phyloP scores from a whole-genome alignment of 306 rosid genomes.

The Spatholobus suberectus region DNA sequence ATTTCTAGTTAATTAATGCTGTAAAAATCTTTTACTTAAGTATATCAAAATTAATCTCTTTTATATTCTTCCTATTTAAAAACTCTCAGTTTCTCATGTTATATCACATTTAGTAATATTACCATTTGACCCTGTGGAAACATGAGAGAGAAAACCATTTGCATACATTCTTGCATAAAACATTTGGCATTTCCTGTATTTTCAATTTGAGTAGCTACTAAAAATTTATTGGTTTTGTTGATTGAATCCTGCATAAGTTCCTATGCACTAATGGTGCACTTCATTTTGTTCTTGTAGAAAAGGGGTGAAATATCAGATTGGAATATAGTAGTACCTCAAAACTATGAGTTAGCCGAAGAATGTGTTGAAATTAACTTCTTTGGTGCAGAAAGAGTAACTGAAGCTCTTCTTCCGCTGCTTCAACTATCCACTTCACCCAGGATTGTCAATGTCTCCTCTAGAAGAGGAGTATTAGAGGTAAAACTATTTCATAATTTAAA shows the following conservation, averaged over 20 bases:
- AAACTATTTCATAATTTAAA: not conserved
- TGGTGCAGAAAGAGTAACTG: constrained; percentile 59
- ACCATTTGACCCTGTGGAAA: no score
- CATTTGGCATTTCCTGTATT: not conserved
- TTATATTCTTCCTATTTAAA: no score
- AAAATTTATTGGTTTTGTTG: not conserved
- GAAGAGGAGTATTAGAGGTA: constrained; percentile 44
- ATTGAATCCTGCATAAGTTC: not conserved
- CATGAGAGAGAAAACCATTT: no score
- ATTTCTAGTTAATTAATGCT: no score
- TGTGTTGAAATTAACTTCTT: constrained; percentile 59
- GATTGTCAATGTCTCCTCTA: constrained; percentile 61
- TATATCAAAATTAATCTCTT: no score
- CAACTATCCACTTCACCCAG: constrained; percentile 62
- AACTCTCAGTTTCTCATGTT: no score
- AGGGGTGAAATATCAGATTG: constrained; percentile 45
- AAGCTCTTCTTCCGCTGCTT: constrained; percentile 64
- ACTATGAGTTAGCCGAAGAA: constrained; percentile 48
- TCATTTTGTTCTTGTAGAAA: constrained; percentile 27
- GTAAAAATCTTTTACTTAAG: no score
- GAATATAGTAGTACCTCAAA: constrained; percentile 30
- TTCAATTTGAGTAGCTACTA: not conserved
- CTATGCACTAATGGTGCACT: not conserved
- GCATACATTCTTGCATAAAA: not conserved
- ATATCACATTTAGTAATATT: no score